Base-by-base conservation (phyloP, 352 stramenopile species). In the Phytophthora palmivora region DNA sequence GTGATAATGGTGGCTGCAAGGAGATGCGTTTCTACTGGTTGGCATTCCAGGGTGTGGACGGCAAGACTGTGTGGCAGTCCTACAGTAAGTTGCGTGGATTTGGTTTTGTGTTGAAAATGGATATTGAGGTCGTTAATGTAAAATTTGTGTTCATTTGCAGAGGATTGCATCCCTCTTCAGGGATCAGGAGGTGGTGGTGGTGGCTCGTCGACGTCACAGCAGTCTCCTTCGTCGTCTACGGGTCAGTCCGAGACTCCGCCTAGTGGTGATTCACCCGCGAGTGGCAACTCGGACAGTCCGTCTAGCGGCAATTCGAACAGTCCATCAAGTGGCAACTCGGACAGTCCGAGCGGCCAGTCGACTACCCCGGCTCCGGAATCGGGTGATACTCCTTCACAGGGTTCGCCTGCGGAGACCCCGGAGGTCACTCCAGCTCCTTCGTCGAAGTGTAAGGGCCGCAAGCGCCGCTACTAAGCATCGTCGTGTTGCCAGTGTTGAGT, bases 21-120 rank as follows among this genome's bases (percentile, higher is more conserved):
- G 39, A 67, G 53, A 74, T 79, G 67, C 67, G 62, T 32, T 79
- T 79, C 60, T 79, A 77, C 67, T 76, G 67, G 67, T 66, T 79
- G 42, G 71, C 71, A 3, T 74, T 79, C 49, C 71, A 79, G 54
- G 69, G 64, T 41, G 16, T 77, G 14, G 44, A 74, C 50, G 52
- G 41, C 14, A 63, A 79, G 30, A 75, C 71, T 26, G 63, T 76
- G 47, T 79, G 71, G 71, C 71, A 79, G 41, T 73, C 72, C 15
- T 79, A 79, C 63, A 79, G 70, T 79, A 62, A 54, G 70, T 76
- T 47, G 16, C 18, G 0, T 10, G 30, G 24, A 28, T 28, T 15
- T 54, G 22, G 30, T 11, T 2, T 15, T 41, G 15, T 21, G 11
- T 11, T 16, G 34, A 1, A 7, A 6, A 28, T 21, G 7, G 16